phyloP scores from a whole-genome alignment of 495 filamentous ascomycete genomes.

The Neurospora hispaniola region DNA sequence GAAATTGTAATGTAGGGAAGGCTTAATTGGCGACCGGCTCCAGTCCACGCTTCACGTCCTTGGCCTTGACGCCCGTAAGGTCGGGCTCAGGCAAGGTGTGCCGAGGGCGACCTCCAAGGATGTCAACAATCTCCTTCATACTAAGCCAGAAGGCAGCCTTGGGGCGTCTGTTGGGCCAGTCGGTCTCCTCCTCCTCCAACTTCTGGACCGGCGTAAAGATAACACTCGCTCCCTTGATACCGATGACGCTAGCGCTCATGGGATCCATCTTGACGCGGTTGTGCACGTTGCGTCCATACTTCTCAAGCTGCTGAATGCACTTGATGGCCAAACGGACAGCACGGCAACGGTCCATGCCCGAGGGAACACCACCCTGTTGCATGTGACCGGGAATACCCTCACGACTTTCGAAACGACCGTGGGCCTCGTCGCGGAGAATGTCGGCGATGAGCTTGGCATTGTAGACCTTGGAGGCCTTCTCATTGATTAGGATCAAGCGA shows the following conservation, averaged over 20 bases:
- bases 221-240: constrained; percentile 81
- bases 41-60: constrained; percentile 42
- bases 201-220: constrained; percentile 70
- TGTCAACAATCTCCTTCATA: constrained; percentile 73
- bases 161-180: constrained; percentile 84
- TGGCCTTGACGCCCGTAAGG: constrained; percentile 37
- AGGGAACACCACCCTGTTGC: constrained; percentile 89
- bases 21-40: not conserved
- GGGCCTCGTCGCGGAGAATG: constrained; percentile 90
- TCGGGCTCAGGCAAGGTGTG: constrained; percentile 33
- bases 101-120: constrained; percentile 60
- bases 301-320: constrained; percentile 81
- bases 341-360: constrained; percentile 90
- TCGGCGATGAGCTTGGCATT: constrained; percentile 85
- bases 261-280: constrained; percentile 61
- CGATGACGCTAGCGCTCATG: constrained; percentile 70
- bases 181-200: constrained; percentile 74
- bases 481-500: constrained; percentile 89
- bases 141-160: constrained; percentile 77
- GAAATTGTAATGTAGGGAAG: not conserved
- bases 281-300: constrained; percentile 52
- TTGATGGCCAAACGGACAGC: constrained; percentile 86
- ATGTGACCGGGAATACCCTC: constrained; percentile 93
- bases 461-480: constrained; percentile 83
- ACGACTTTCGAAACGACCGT: constrained; percentile 86